Evolutionary conservation across 2,329 filamentous ascomycete species (phyloP), one percentile per base, ranked within the genome.

Genomic region (Phialophora verrucosa): DNA sequence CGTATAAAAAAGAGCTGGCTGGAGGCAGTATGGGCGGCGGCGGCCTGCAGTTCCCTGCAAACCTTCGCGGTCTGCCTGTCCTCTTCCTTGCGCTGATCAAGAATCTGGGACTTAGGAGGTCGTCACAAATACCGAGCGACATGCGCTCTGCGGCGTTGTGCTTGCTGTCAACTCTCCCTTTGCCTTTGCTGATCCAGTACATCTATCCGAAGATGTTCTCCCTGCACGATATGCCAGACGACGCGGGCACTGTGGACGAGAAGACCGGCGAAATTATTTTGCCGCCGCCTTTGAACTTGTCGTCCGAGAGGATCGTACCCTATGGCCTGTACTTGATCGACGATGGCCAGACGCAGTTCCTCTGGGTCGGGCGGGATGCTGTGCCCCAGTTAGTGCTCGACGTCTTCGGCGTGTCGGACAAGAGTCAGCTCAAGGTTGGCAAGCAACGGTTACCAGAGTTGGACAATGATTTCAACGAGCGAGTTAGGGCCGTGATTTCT

Each of bases 241-340:
- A 90, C 72, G 93, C 93, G 6, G 95, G 95, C 64, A 84, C 93
- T 32, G 92, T 93, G 0, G 91, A 98, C 73, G 87, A 90, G 35
- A 87, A 91, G 75, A 97, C 92, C 2, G 93, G 92, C 73, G 91
- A 96, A 74, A 97, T 96, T 70, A 85, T 92, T 58, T 88, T 99
- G 62, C 95, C 95, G 27, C 92, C 91, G 4, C 84, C 91, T 0
- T 73, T 92, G 74, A 97, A 97, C 78, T 85, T 98, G 65, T 93
- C 92, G 2, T 97, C 93, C 1, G 92, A 94, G 78, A 88, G 91
- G 55, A 86, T 99, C 58, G 91, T 92, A 3, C 87, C 93, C 0
- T 97, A 96, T 75, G 95, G 95, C 31, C 83, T 99, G 20, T 99
- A 99, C 79, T 86, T 99, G 65, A 95, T 99, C 73, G 95, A 99